Evolutionary conservation across 768 basidiomycete species (phyloP).

Genomic region (Favolaschia claudopus): DNA sequence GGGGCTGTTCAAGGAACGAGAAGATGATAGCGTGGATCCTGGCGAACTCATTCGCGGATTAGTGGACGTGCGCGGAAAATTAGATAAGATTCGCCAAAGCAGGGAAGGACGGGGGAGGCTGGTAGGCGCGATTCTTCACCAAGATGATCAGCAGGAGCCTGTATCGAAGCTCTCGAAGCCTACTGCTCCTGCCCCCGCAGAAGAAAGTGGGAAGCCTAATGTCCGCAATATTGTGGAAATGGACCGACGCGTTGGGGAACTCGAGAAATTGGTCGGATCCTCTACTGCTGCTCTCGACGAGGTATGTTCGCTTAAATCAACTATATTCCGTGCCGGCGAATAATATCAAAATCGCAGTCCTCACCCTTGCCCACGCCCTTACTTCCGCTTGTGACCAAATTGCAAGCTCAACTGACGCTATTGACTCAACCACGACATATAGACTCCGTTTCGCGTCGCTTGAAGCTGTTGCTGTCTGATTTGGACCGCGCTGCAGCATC

Average conservation of each 20-base stretch:
- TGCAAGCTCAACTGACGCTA: constrained; percentile 86
- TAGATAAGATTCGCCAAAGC: constrained; percentile 71
- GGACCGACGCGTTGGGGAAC: constrained; percentile 82
- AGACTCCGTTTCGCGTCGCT: constrained; percentile 91
- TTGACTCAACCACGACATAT: constrained; percentile 96
- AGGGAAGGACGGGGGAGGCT: constrained; percentile 72
- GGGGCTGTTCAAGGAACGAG: constrained; percentile 62
- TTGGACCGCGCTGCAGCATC: constrained; percentile 80
- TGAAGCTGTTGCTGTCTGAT: constrained; percentile 92
- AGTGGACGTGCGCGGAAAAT: constrained; percentile 73
- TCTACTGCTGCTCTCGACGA: constrained; percentile 83
- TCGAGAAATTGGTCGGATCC: constrained; percentile 87
- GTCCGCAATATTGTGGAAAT: constrained; percentile 70
- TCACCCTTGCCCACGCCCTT: constrained; percentile 81
- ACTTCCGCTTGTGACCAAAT: constrained; percentile 80
- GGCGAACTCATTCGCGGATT: constrained; percentile 80
- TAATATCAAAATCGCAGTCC: constrained; percentile 48
- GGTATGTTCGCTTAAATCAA: constrained; percentile 50
- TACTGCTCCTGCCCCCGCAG: background rate
- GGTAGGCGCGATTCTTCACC: constrained; percentile 63
- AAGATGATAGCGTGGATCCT: constrained; percentile 69
- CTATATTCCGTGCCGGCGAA: background rate
- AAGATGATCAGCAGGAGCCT: constrained; percentile 26
- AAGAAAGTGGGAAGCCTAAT: constrained; percentile 42
- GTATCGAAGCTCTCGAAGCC: constrained; percentile 2